Base-by-base conservation (phyloP, 2,329 filamentous ascomycete genomes). In the Nothopassalora personata region DNA sequence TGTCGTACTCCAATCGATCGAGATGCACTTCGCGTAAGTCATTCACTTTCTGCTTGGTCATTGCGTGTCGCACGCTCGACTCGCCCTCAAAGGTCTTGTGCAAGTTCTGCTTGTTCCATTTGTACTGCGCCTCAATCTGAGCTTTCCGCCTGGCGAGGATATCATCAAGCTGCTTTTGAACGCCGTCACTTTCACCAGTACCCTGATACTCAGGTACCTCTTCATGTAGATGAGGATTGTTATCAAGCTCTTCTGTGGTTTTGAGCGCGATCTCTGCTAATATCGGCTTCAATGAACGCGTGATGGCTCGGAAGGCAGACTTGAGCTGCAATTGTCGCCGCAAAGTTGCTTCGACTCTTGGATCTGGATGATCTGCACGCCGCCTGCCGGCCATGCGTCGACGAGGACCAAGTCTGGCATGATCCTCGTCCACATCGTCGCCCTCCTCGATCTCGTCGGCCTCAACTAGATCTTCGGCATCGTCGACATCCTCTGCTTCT, bases 321-420 rank as follows among this genome's bases (percentile, higher is more conserved):
- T 87, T 87, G 66, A 90, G 77, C 66, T 87, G 82, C 64, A 86
- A 80, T 70, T 86, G 83, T 56, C 87, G 84, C 54, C 78, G 74
- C 64, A 81, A 70, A 57, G 77, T 74, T 15, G 75, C 73, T 67
- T 81, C 79, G 51, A 81, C 71, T 55, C 74, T 74, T 46, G 73
- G 68, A 65, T 77, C 74, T 54, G 75, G 66, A 73, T 81, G 77
- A 55, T 76, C 76, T 61, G 78, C 78, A 68, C 79, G 72, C 49
- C 78, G 72, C 61, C 78, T 72, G 58, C 77, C 78, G 39, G 66
- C 64, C 3, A 63, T 56, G 30, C 61, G 59, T 56, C 61, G 61
- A 31, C 60, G 52, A n/a, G 61, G 58, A 23, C 68, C 66, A 8
- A 67, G 69, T 10, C 55, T 59, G 19, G 67, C 63, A 15, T 71